phyloP scores from a whole-genome alignment of 2,329 filamentous ascomycete genomes.

The Trichoderma aggressivum region DNA sequence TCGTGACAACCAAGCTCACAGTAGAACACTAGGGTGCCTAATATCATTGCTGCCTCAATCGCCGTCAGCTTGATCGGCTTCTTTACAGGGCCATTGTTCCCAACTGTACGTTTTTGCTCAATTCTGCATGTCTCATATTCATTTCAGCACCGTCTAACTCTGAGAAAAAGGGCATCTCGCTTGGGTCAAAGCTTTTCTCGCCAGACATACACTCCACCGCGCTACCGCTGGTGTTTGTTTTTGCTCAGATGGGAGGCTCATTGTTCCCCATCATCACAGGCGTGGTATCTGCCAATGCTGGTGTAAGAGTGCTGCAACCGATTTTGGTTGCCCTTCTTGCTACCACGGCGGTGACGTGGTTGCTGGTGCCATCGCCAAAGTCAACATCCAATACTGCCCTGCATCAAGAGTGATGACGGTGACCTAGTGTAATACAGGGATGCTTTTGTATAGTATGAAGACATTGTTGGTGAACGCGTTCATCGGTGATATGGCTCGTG shows the following conservation, averaged over 20 bases:
- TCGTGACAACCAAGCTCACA: not conserved
- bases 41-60: constrained; percentile 49
- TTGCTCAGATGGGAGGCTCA: constrained; percentile 54
- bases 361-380: constrained; percentile 41
- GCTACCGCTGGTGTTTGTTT: constrained; percentile 51
- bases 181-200: constrained; percentile 51
- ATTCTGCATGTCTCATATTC: fast-evolving
- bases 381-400: constrained; percentile 28
- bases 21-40: constrained; percentile 33
- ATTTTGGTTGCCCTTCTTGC: constrained; percentile 47
- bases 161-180: constrained; percentile 48
- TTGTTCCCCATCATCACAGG: constrained; percentile 56
- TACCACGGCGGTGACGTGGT: constrained; percentile 46
- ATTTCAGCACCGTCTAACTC: constrained; percentile 2
- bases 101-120: constrained; percentile 41
- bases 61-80: constrained; percentile 54
- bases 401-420: constrained; percentile 32
- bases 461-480: not conserved
- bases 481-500: not conserved
- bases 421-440: not conserved
- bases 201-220: constrained; percentile 35
- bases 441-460: not conserved
- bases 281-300: constrained; percentile 43
- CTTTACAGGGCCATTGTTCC: constrained; percentile 57
- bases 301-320: constrained; percentile 50